Conservation (phyloP, 805 yeast genomes). For the Candida khao-thaluensis region DNA sequence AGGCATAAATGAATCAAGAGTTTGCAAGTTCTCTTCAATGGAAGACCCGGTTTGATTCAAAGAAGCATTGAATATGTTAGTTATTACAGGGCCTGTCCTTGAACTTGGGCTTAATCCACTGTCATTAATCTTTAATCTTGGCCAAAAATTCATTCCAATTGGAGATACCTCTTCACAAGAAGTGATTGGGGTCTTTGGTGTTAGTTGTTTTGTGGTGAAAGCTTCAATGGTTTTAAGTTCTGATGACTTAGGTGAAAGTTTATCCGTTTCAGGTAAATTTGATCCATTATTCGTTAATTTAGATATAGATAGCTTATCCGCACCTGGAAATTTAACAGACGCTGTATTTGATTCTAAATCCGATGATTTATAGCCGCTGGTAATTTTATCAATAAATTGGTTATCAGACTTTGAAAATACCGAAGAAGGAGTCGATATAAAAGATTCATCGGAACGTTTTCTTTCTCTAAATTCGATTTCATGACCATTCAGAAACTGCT, state of each 20-base stretch:
- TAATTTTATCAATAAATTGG: too few relatives aligned
- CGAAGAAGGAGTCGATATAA: background rate
- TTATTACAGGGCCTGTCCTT: constrained; percentile 12
- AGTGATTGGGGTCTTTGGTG: constrained; percentile 1
- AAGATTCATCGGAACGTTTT: background rate
- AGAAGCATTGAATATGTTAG: constrained; percentile 10
- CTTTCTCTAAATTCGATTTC: background rate
- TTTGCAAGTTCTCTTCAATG: constrained; percentile 4
- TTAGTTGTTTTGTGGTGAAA: background rate
- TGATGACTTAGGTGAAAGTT: background rate
- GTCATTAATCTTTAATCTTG: background rate
- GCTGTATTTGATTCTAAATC: too few relatives aligned
- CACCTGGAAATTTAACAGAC: background rate
- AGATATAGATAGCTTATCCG: background rate
- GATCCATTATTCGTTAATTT: background rate
- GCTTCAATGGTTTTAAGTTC: background rate
- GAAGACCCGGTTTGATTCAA: constrained; percentile 8
- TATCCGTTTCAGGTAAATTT: background rate
- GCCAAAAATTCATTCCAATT: constrained; percentile 1
- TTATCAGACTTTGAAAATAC: background rate
- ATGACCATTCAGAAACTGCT: background rate
- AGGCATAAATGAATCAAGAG: constrained; percentile 12
- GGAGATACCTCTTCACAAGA: constrained; percentile 1
- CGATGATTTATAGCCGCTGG: too few relatives aligned
- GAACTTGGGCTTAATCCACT: constrained; percentile 1